Base-by-base conservation (phyloP, 2,329 filamentous ascomycete species). In the Bipolaris cookei region DNA sequence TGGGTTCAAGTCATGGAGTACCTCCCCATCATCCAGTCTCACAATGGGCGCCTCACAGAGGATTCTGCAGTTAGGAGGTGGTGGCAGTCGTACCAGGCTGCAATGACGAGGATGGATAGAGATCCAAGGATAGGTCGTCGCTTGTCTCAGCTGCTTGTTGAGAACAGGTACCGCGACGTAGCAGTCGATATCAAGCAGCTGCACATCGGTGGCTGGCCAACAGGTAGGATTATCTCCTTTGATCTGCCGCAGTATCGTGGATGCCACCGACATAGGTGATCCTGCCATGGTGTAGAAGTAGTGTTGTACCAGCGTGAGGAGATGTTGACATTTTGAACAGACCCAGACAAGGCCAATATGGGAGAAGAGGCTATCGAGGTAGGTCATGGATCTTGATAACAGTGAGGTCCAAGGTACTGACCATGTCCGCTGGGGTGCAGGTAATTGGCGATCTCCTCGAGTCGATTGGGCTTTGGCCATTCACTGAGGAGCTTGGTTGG, bases 1-100 rank as follows among this genome's bases (percentile, higher is more conserved):
- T 97, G 92, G 91, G 84, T 90, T 57, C 92, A 97, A 71, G 88
- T 96, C 83, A 85, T 91, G n/a, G 93, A 97, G 71, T 85, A 93
- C 67, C 92, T 96, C 70, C 89, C 88, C 74, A 91, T 92, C 63
- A 87, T 91, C 23, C 93, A 96, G 74, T 96, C 91, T 0, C 87
- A 94, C 65, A 96, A 91, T 67, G 92, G 92, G 4, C 87, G 86
- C n/a, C 78, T 95, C 66, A 88, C 86, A 10, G 83, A 88, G 13
- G 49, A 71, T 6, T 71, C 74, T 45, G 72, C 72, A 6, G 56
- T 79, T 10, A 66, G 67, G 25, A 66, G 68, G 42, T 79, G 77
- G 77, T 76, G 70, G 62, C 57, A 60, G 18, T 59, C 56, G 25
- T 79, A 79, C 50, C 70, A 66, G 20, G 48, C 61, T 20, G 73